A percentile compares a stretch with the other conserved stretches of the same genome.
phyloP scores from a whole-genome alignment of 208 protist species.

The Spongospora subterranea region DNA sequence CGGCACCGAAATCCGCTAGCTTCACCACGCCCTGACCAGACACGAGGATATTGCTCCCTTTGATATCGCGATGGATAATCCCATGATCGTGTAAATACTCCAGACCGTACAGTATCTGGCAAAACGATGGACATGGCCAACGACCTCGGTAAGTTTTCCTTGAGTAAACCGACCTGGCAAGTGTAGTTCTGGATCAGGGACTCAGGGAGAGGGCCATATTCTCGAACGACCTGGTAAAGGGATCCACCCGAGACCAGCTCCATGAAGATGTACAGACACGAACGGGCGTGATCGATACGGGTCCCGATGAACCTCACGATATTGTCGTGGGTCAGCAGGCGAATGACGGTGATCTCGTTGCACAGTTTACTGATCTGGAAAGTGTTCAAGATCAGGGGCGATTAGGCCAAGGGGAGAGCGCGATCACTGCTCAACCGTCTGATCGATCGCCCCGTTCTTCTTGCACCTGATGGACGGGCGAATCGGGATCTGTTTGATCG shows the following conservation, averaged over 20 bases:
- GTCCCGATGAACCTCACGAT: neutral
- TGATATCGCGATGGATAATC: slow-evolving; percentile 65
- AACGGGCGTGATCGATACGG: neutral
- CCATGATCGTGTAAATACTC: neutral
- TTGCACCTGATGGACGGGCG: neutral
- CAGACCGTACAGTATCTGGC: neutral
- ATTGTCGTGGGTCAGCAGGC: neutral
- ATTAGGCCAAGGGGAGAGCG: too few species aligned
- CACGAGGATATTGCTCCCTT: slow-evolving; percentile 68
- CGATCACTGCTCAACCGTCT: neutral
- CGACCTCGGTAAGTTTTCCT: neutral
- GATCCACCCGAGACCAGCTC: slow-evolving; percentile 28
- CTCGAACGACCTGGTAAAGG: neutral
- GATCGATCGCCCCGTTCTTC: neutral
- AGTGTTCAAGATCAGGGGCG: too few species aligned
- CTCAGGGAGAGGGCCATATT: slow-evolving; percentile 48
- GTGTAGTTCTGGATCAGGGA: slow-evolving; percentile 29
- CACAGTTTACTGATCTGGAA: neutral
- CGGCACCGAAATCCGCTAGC: slow-evolving; percentile 72
- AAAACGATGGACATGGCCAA: neutral
- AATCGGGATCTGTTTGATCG: slow-evolving; percentile 35
- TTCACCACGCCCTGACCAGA: slow-evolving; percentile 66
- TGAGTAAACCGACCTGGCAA: neutral
- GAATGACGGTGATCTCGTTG: neutral
- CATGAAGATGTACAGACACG: slow-evolving; percentile 45